These are phyloP conservation scores for Boletus subparvulus DNA, from an alignment of 768 basidiomycete species.

Conservation along the genomic window DNA sequence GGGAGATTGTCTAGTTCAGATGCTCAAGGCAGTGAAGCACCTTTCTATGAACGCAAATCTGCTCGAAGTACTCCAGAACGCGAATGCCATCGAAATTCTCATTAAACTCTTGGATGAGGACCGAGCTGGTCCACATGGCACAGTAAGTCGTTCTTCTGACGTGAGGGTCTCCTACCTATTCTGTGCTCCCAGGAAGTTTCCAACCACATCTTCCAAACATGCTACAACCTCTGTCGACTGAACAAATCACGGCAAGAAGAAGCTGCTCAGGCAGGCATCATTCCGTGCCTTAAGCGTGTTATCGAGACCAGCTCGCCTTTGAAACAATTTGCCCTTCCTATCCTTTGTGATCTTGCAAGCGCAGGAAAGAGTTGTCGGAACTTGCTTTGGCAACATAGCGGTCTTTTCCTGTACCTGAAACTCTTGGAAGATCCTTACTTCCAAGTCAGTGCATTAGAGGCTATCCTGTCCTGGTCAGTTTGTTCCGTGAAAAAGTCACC, in stretches of 20 bases:
- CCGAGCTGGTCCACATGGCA: conserved; percentile 71
- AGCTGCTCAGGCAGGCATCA: conserved; percentile 92
- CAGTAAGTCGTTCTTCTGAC: conserved; percentile 49
- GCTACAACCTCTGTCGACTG: conserved; percentile 93
- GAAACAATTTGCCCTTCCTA: conserved; percentile 95
- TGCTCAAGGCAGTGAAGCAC: conserved; percentile 95
- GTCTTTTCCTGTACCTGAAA: conserved; percentile 75
- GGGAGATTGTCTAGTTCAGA: conserved; percentile 81
- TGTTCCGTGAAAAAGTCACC: background rate
- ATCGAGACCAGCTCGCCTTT: conserved; percentile 88
- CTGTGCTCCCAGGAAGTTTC: conserved; percentile 75
- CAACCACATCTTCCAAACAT: conserved; percentile 96
- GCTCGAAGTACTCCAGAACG: conserved; percentile 92
- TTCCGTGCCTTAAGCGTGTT: conserved; percentile 87
- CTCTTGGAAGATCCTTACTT: conserved; percentile 85
- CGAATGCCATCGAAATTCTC: conserved; percentile 92
- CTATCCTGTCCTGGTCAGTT: conserved; percentile 82
- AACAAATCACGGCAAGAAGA: conserved; percentile 96
- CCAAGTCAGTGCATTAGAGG: conserved; percentile 89
- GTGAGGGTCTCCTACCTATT: background rate
- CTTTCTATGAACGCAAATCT: conserved; percentile 90
- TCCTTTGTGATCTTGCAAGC: conserved; percentile 93
- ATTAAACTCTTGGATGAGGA: conserved; percentile 82
- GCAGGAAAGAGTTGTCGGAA: conserved; percentile 92
- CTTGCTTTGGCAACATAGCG: conserved; percentile 90